Conservation (phyloP, 306 rosid genomes). For the Medicago lupulina region DNA sequence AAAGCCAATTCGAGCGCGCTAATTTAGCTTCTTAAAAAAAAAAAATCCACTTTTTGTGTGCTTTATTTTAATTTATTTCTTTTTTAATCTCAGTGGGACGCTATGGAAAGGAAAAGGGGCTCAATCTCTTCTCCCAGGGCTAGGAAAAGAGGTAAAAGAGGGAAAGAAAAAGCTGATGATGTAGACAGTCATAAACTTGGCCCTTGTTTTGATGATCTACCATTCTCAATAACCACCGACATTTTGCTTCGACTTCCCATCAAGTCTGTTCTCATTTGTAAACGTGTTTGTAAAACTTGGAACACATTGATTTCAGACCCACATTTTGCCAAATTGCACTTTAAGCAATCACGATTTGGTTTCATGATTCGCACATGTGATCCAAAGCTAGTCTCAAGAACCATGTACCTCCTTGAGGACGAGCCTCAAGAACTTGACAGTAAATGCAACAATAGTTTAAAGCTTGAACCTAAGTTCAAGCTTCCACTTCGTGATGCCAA, state of each 20-base stretch:
- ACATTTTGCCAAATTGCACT: neutral
- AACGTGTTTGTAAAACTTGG: neutral
- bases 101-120: neutral
- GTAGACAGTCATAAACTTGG: neutral
- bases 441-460: neutral
- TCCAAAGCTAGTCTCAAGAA: neutral
- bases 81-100: neutral
- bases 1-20: too few species aligned
- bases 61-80: too few species aligned
- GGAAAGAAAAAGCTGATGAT: neutral
- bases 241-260: neutral
- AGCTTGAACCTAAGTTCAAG: neutral
- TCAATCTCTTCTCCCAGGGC: too few species aligned
- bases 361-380: neutral
- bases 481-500: neutral
- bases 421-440: neutral
- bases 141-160: neutral
- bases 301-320: neutral
- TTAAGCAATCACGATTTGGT: neutral
- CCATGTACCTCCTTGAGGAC: neutral
- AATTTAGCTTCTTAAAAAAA: too few species aligned
- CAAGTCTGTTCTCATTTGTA: neutral
- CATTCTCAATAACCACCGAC: neutral
- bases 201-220: neutral
- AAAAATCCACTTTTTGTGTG: too few species aligned